Evolutionary conservation across 1,284 basidiomycete species (phyloP), one percentile per base, ranked within the genome.

Genomic region (Uromyces viciae-fabae): DNA sequence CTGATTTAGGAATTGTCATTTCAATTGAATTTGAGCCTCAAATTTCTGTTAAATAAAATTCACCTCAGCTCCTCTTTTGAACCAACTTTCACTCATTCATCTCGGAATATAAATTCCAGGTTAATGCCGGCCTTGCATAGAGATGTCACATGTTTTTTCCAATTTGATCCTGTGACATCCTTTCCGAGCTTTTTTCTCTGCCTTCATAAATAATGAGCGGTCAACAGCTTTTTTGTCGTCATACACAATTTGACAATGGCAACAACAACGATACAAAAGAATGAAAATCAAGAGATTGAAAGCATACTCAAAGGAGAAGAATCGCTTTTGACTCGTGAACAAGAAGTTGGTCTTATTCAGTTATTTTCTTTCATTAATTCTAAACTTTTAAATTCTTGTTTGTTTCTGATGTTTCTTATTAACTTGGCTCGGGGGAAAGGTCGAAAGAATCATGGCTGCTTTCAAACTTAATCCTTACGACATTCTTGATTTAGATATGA

Each of bases 401-500:
- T n/a, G 22, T 11, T 28, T 11, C 11, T 31, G 2, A 31, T 42
- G 3, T 52, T 25, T 60, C 58, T 11, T 22, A 11, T 49, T 49
- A 22, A 49, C 11, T 22, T 28, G 14, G 11, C 42, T 15, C 46
- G 11, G 5, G 31, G 22, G 1, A 28, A n/a, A 78, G 76, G 76
- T 78, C 52, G 76, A 78, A 54, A 31, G 76, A 28, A 43, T 78
- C 62, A 52, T 78, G 14, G 66, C 33, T 5, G 76, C 76, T 4
- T 78, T 78, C 76, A 78, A 78, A 54, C n/a, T 78, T 1, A 78
- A 78, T 52, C 52, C 76, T 3, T 78, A 78, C 66, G 76, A 78
- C 36, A 71, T 78, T 25, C 66, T 78, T 2, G 76, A 58, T 2
- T 28, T 78, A 17, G 76, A 78, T 28, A 69, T 78, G 64, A 69